Base-by-base conservation (phyloP, 2,329 filamentous ascomycete species). In the Aspergillus pseudonomiae region DNA sequence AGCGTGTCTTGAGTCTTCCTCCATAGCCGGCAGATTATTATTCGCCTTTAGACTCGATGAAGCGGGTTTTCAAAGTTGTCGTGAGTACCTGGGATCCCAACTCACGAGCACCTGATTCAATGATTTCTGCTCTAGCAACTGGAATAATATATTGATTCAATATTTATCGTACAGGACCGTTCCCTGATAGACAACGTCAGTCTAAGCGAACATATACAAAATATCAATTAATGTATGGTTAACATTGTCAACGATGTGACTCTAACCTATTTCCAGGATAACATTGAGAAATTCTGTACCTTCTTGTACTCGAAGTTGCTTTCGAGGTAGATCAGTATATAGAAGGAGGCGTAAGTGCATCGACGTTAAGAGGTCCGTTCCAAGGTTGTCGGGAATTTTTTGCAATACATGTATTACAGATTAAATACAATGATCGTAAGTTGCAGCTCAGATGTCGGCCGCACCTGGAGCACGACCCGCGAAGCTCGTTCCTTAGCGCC, bases 1-100 rank as follows among this genome's bases (percentile, higher is more conserved):
- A 69, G 84, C 83, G 76, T 88, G 85, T 36, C 68, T 68, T 6
- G 69, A 65, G 41, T 69, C 66, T 50, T 73, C 70, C 16, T 59
- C 50, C 53, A 59, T 53, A 9, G 41, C 54, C 7, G 26, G 34
- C 32, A 55, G 11, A 55, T 14, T 19, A 52, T 6, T 16, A 48
- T 16, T 7, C 45, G 21, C 24, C 6, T 6, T 26, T 12, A 11
- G 2, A 3, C 24, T 24, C 21, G 12, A 26, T 14, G 21, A 26
- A 48, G 24, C 21, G 14, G 24, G 12, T 14, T 36, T 36, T 36
- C 34, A 36, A 12, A n/a, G 16, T 9, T 41, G 19, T 41, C 16
- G 36, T 41, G 16, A 19, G 16, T 41, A 41, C 16, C 36, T 19
- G 36, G 19, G 36, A 41, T 41, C 16, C 36, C 16, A 41, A 19